Evolutionary conservation across 2,329 filamentous ascomycete species (phyloP).

Genomic region (Colletotrichum musicola): DNA sequence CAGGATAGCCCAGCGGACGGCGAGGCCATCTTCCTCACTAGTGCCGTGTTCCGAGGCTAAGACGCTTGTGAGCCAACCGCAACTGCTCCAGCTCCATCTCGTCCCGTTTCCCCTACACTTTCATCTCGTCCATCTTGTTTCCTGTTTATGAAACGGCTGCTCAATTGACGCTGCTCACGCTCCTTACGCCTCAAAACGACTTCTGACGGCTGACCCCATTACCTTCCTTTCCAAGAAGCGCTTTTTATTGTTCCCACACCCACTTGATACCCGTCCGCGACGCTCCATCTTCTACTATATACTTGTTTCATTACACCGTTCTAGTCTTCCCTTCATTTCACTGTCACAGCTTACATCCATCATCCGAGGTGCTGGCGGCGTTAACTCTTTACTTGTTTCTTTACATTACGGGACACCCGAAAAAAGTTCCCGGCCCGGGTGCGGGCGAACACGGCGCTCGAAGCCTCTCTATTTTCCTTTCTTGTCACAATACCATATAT

Average conservation of each 20-base stretch:
- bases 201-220: slow-evolving; percentile 35
- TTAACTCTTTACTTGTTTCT: not conserved
- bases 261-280: slow-evolving; percentile 39
- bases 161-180: slow-evolving; percentile 27
- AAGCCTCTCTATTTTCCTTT: not conserved
- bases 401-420: not conserved
- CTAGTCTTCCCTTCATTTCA: slow-evolving; percentile 25
- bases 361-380: slow-evolving; percentile 24
- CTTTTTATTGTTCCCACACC: slow-evolving; percentile 10
- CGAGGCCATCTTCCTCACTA: slow-evolving; percentile 40
- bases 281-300: slow-evolving; percentile 27
- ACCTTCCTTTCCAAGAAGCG: slow-evolving; percentile 36
- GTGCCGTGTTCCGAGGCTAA: slow-evolving; percentile 40
- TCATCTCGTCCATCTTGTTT: slow-evolving; percentile 21
- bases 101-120: slow-evolving; percentile 10
- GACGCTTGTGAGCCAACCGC: slow-evolving; percentile 4
- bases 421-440: not conserved
- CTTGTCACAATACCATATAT: slow-evolving; percentile 27
- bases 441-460: not conserved
- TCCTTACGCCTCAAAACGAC: slow-evolving; percentile 38
- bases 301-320: slow-evolving; percentile 8
- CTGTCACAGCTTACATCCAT: slow-evolving; percentile 12
- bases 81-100: slow-evolving; percentile 1
- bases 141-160: slow-evolving; percentile 22
- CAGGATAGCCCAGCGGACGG: slow-evolving; percentile 30